Evolutionary conservation across 2,329 filamentous ascomycete genomes (phyloP).

Genomic region (Sclerotinia subarctica): DNA sequence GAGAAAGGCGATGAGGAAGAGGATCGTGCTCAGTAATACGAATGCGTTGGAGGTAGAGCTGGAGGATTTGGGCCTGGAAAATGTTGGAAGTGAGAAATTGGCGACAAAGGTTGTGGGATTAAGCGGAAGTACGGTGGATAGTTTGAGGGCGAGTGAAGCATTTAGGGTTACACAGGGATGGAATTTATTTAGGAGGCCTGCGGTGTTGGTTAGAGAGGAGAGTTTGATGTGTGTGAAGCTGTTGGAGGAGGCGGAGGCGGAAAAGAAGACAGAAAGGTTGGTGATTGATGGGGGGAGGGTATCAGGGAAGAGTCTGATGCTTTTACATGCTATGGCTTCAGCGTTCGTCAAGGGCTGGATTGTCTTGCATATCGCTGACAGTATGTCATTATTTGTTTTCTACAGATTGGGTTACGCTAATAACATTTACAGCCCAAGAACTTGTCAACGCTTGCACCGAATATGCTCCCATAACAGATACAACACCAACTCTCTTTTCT

Average conservation of each 20-base stretch:
- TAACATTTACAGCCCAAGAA: slow-evolving; percentile 62
- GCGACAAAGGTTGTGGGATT: slow-evolving; percentile 68
- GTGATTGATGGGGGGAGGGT: slow-evolving; percentile 71
- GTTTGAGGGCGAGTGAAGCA: slow-evolving; percentile 76
- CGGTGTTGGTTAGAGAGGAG: slow-evolving; percentile 73
- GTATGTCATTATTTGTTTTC: slow-evolving; percentile 47
- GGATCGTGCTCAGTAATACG: slow-evolving; percentile 88
- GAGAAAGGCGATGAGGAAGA: slow-evolving; percentile 81
- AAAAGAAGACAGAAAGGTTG: slow-evolving; percentile 56
- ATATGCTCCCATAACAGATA: slow-evolving; percentile 67
- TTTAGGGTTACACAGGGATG: slow-evolving; percentile 91
- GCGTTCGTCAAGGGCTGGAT: slow-evolving; percentile 82
- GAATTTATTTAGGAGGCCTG: slow-evolving; percentile 79
- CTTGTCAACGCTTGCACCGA: slow-evolving; percentile 76
- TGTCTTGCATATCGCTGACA: slow-evolving; percentile 85
- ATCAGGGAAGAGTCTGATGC: slow-evolving; percentile 81
- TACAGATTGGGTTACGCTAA: slow-evolving; percentile 22
- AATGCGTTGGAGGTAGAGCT: slow-evolving; percentile 80
- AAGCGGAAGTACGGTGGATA: slow-evolving; percentile 68
- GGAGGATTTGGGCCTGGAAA: slow-evolving; percentile 54
- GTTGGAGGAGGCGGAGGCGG: slow-evolving; percentile 54
- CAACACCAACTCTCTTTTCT: slow-evolving; percentile 60
- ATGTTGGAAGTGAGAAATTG: slow-evolving; percentile 52
- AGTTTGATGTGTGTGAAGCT: slow-evolving; percentile 66
- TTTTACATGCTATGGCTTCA: slow-evolving; percentile 80